Evolutionary conservation across 495 filamentous ascomycete genomes (phyloP), one percentile per base, ranked within the genome.

Genomic region (Aspergillus ellipticus): DNA sequence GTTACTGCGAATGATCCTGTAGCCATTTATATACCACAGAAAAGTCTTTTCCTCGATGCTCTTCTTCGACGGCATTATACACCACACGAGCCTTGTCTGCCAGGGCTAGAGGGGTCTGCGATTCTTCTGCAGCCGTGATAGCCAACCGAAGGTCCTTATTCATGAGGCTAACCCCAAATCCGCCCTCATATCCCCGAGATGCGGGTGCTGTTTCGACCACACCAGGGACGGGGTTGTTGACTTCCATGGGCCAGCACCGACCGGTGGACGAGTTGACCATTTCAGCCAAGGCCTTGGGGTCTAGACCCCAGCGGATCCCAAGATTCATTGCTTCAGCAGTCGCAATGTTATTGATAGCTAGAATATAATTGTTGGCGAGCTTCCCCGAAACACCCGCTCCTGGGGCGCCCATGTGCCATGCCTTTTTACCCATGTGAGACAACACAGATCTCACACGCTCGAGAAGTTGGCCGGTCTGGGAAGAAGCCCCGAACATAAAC

Each of bases 261-360:
- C 92, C 92, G 1, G 89, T 95, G 46, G 87, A 89, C 17, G 85
- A 82, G 66, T 94, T 96, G 69, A 96, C 88, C 70, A 97, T 77
- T 37, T 83, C 80, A 1, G 88, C 89, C 13, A 97, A 73, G 1
- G 84, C 82, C 63, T 88, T 87, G 10, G 89, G 85, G 52, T 96
- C 88, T 9, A 97, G 79, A 1, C 92, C 92, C 80, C 87, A 89
- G 57, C 82, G 83, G 19, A 93, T 83, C 22, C 90, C 92, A 17
- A 97, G 81, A 58, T 92, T 91, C 92, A 97, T 96, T 0, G 90
- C 92, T 70, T 97, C 92, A 0, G 89, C 87, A 0, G 89, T 92
- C 2, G 89, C 92, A 60, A 97, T 92, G 64, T 96, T 97, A 68
- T 89, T 92, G 54, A 97, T 85, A 2, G 90, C 90, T 10, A 97